These are phyloP conservation scores for Neurospora cerealis DNA, from an alignment of 495 filamentous ascomycete genomes.

Conservation along the genomic window DNA sequence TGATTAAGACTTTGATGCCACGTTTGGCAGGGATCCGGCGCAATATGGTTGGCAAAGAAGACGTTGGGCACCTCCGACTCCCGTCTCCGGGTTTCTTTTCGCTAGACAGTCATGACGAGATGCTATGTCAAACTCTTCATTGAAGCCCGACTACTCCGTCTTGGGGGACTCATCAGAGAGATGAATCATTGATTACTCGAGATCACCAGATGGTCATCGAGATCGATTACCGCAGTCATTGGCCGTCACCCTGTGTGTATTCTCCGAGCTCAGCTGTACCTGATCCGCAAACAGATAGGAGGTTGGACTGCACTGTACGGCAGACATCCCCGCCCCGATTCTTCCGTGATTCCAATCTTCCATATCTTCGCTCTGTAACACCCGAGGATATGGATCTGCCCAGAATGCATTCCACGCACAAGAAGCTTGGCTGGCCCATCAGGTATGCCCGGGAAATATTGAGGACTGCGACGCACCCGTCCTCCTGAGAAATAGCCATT, in stretches of 20 bases:
- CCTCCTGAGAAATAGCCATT: too few relatives aligned
- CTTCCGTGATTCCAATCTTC: background rate
- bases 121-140: background rate
- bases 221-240: background rate
- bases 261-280: background rate
- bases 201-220: background rate
- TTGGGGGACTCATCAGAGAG: background rate
- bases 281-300: background rate
- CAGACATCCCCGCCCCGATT: background rate
- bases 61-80: background rate
- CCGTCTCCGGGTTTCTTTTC: background rate
- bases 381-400: background rate
- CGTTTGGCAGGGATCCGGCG: constrained; percentile 19
- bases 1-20: constrained; percentile 14
- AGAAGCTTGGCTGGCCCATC: background rate
- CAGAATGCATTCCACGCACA: background rate
- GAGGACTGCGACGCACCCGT: background rate
- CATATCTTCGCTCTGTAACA: background rate
- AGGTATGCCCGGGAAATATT: background rate
- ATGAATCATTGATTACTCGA: background rate
- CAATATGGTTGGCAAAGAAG: constrained; percentile 11
- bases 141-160: background rate
- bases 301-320: background rate
- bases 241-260: background rate
- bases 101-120: background rate